phyloP scores from a whole-genome alignment of 148 eudicot species.

The Amaranthus palmeri region DNA sequence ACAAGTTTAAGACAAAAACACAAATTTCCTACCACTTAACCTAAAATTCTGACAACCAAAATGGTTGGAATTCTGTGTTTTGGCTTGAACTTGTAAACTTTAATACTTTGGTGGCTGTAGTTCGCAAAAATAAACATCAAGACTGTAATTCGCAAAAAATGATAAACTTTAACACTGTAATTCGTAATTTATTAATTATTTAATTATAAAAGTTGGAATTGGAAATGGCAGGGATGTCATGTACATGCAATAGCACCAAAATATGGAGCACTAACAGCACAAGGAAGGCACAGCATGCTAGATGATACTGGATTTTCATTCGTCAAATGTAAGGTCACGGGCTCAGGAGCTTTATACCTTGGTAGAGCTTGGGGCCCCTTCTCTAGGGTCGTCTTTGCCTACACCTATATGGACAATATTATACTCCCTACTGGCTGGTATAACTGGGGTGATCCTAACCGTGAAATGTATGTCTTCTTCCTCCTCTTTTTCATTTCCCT shows the following conservation, averaged over 20 bases:
- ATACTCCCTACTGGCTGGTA: constrained; percentile 87
- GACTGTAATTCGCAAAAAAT: too few species aligned
- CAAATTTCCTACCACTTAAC: too few species aligned
- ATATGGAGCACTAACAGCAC: constrained; percentile 88
- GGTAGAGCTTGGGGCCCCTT: constrained; percentile 97
- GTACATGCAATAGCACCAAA: constrained; percentile 65
- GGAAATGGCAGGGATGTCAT: constrained; percentile 52
- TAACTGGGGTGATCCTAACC: constrained; percentile 77
- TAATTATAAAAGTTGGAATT: too few species aligned
- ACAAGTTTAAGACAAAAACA: too few species aligned
- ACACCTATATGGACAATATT: constrained; percentile 81
- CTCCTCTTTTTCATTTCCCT: not conserved
- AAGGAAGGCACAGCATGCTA: constrained; percentile 61
- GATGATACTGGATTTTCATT: constrained; percentile 91
- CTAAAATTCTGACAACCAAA: too few species aligned
- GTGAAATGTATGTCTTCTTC: constrained; percentile 57
- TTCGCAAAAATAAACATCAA: too few species aligned
- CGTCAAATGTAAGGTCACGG: constrained; percentile 76
- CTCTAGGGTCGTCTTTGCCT: constrained; percentile 83
- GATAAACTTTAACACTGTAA: too few species aligned
- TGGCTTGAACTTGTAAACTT: too few species aligned
- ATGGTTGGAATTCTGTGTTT: too few species aligned
- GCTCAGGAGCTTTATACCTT: constrained; percentile 74
- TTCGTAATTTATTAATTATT: too few species aligned
- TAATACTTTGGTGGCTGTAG: too few species aligned